Evolutionary conservation across 179 eudicot genomes (phyloP), one percentile per base, ranked within the genome.

Genomic region (Beta corolliflora): DNA sequence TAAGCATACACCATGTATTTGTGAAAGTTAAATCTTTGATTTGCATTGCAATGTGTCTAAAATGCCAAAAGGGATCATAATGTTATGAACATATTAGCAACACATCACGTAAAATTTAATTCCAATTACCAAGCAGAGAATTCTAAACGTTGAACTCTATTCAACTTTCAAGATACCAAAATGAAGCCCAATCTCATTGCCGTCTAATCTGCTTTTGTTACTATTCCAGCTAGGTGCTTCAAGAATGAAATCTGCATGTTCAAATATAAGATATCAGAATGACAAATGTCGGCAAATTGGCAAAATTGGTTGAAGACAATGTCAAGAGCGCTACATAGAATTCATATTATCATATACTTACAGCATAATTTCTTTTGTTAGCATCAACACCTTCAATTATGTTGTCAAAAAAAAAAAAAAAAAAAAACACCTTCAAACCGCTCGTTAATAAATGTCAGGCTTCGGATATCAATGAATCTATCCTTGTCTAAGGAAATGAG

Each of bases 101-200:
- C 14, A 64, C 45, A 29, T 18, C 14, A 52, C 36, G 23, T 53
- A 54, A 36, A 52, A 31, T 15, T 31, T 31, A 31, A 31, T 31
- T 0, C 36, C 36, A 31, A 9, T 7, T 41, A 29, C 10, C 19
- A 23, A 59, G 46, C 58, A 70, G 69, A 56, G n/a, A 59, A 10
- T 44, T 3, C 65, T 23, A 3, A 15, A 5, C 64, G 52, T 50
- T 31, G 4, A 8, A 31, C 1, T 13, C 10, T 9, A 25, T 25
- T 23, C 9, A 68, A 41, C 11, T 31, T 31, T 31, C 2, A 31
- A 31, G 9, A 61, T 81, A 81, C 84, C 80, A 76, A 41, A 29
- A 69, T 59, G 80, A 81, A 81, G 61, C 84, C 84, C 44, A 67
- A 45, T 59, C 80, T 76, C 84, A 81, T 76, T 3, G 80, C 61